Evolutionary conservation across 139 green algal genomes (phyloP).

Genomic region (Parachlorella kessleri): DNA sequence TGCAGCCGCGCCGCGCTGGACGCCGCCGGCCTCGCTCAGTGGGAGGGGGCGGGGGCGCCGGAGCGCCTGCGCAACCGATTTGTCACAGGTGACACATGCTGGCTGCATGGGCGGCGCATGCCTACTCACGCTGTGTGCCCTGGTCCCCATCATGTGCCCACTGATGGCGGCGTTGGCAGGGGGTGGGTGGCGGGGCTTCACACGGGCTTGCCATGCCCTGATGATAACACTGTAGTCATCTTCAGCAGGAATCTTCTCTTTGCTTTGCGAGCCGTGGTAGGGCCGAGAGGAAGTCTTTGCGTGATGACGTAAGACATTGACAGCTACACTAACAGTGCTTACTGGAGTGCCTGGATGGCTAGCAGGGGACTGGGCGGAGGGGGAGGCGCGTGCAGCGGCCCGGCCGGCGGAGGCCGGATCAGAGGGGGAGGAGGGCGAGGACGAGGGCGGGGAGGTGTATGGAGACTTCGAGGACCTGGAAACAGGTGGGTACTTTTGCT

Average conservation of each 20-base stretch:
- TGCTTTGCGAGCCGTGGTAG: too few relatives aligned
- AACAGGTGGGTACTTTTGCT: conserved; percentile 65
- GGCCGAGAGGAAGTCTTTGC: too few relatives aligned
- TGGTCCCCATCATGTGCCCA: neutral
- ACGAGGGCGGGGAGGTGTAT: conserved; percentile 33
- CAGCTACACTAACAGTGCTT: too few relatives aligned
- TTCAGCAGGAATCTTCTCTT: too few relatives aligned
- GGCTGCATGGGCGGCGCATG: too few relatives aligned
- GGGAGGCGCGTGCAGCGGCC: conserved; percentile 54
- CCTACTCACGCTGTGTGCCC: too few relatives aligned
- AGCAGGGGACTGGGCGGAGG: conserved; percentile 91
- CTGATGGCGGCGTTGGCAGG: neutral
- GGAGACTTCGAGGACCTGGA: conserved; percentile 97
- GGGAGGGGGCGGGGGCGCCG: conserved; percentile 35
- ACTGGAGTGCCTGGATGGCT: too few relatives aligned
- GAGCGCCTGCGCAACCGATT: conserved; percentile 75
- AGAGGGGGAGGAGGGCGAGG: conserved; percentile 41
- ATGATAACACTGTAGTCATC: too few relatives aligned
- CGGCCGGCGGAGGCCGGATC: conserved; percentile 46
- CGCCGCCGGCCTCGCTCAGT: conserved; percentile 24
- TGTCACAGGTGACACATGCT: conserved; percentile 64
- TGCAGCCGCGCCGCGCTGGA: conserved; percentile 31
- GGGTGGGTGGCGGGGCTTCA: too few relatives aligned
- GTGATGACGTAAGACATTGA: too few relatives aligned
- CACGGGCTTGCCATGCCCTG: too few relatives aligned